Evolutionary conservation across 1,284 basidiomycete species (phyloP).

Genomic region (Prillingera fragicola): DNA sequence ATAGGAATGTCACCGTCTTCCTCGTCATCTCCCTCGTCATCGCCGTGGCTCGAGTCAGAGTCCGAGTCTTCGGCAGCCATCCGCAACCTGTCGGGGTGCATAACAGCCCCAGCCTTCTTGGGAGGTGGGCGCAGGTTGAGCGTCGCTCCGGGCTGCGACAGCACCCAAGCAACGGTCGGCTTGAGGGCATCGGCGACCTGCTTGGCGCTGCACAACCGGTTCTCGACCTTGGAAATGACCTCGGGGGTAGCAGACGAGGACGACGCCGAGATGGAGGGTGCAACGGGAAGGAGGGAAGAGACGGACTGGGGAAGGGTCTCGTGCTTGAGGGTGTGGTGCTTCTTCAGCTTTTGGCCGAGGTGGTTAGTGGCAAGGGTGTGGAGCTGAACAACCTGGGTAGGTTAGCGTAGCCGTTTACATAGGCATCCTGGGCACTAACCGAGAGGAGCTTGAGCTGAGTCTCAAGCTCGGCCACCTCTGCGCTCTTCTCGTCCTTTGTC

Average conservation of each 20-base stretch:
- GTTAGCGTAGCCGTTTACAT: not conserved
- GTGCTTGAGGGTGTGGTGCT: slow-evolving; percentile 55
- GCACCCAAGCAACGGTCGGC: slow-evolving; percentile 52
- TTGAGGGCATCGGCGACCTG: slow-evolving; percentile 60
- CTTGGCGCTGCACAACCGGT: slow-evolving; percentile 70
- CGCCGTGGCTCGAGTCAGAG: not conserved
- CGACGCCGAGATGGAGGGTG: slow-evolving; percentile 11
- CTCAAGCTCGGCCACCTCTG: slow-evolving; percentile 56
- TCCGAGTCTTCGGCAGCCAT: slow-evolving; percentile 9
- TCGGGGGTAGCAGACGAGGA: slow-evolving; percentile 48
- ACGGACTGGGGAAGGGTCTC: slow-evolving; percentile 45
- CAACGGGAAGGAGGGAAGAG: slow-evolving; percentile 21
- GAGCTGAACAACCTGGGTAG: slow-evolving; percentile 58
- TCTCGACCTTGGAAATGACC: slow-evolving; percentile 60
- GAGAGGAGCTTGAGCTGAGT: slow-evolving; percentile 64
- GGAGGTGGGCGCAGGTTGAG: slow-evolving; percentile 19
- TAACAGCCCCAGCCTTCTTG: slow-evolving; percentile 23
- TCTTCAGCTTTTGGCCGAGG: slow-evolving; percentile 64
- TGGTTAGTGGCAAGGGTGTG: slow-evolving; percentile 60
- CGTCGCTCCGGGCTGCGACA: slow-evolving; percentile 40
- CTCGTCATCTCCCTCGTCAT: slow-evolving; percentile 8
- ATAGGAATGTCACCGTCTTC: slow-evolving; percentile 16
- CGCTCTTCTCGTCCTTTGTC: slow-evolving; percentile 52
- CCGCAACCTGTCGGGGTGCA: too few relatives aligned
- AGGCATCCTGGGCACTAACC: slow-evolving; percentile 52